Conservation (phyloP, 1,139 yeast genomes). For the Arxiozyma telluris region DNA sequence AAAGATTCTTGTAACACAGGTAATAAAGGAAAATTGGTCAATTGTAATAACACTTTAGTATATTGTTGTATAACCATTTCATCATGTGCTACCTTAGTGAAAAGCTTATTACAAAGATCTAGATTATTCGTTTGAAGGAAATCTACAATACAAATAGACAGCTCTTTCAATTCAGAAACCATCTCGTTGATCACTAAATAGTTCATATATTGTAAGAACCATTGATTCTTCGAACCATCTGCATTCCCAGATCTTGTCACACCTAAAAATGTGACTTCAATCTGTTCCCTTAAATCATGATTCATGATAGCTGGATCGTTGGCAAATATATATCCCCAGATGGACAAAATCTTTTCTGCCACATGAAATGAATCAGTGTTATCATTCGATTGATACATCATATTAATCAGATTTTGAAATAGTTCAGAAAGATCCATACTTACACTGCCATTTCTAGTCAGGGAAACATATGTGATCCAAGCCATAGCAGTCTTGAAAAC, state of each 20-base stretch:
- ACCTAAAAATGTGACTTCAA: constrained; percentile 31
- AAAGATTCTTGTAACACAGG: constrained; percentile 62
- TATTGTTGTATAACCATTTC: constrained; percentile 31
- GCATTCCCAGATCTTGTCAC: constrained; percentile 18
- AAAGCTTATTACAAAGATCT: constrained; percentile 40
- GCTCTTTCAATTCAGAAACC: constrained; percentile 39
- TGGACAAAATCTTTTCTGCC: constrained; percentile 22
- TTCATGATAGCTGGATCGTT: constrained; percentile 30
- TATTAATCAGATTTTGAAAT: constrained; percentile 26
- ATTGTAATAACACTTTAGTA: constrained; percentile 42
- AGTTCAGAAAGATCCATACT: constrained; percentile 33
- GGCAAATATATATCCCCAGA: constrained; percentile 29
- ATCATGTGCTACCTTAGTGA: constrained; percentile 28
- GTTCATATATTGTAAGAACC: constrained; percentile 36
- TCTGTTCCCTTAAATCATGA: constrained; percentile 26
- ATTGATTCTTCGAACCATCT: constrained; percentile 21
- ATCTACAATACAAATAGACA: constrained; percentile 44
- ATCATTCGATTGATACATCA: constrained; percentile 24
- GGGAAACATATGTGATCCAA: constrained; percentile 38
- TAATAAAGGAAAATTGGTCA: constrained; percentile 52
- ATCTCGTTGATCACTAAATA: constrained; percentile 36
- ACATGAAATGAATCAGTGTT: constrained; percentile 18
- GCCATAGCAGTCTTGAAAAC: constrained; percentile 31
- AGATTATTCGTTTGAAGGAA: constrained; percentile 47
- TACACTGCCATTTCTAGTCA: constrained; percentile 33